Conservation (phyloP, 371 early-diverging fungal species). For the Rhizopus sp. region DNA sequence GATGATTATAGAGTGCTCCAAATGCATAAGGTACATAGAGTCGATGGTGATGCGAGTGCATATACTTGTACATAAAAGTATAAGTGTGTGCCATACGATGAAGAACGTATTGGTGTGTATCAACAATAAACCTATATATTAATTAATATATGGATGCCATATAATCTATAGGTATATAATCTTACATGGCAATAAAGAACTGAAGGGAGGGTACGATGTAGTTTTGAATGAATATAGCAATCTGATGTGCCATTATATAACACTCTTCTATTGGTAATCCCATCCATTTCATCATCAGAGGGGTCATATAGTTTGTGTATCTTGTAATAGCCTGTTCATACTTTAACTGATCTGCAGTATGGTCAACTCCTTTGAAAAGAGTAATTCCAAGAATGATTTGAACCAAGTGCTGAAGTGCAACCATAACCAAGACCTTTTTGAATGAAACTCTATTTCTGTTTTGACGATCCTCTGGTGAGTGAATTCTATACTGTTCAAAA, state of each 20-base stretch:
- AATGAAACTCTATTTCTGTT: conserved; percentile 63
- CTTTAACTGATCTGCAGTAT: conserved; percentile 15
- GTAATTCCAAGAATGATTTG: conserved; percentile 38
- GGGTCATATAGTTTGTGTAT: conserved; percentile 8
- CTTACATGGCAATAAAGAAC: conserved; percentile 31
- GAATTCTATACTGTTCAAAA: conserved; percentile 72
- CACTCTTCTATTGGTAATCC: conserved; percentile 8
- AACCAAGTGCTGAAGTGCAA: conserved; percentile 54
- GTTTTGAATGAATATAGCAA: conserved; percentile 13
- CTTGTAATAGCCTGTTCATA: conserved; percentile 11
- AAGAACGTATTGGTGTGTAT: conserved; percentile 71
- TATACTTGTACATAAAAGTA: conserved; percentile 63
- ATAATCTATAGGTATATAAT: not conserved
- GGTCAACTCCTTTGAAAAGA: conserved; percentile 24
- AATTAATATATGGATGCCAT: not conserved
- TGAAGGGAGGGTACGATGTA: conserved; percentile 19
- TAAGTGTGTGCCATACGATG: conserved; percentile 70
- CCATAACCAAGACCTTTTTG: conserved; percentile 51
- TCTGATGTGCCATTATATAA: not conserved
- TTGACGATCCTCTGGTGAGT: conserved; percentile 57
- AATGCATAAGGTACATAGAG: conserved; percentile 73
- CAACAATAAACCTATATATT: conserved; percentile 48
- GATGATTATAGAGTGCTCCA: conserved; percentile 81
- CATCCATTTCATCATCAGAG: not conserved
- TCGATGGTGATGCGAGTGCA: conserved; percentile 76